Conservation (phyloP, 805 yeast genomes). For the Nakazawaea wickerhamii region DNA sequence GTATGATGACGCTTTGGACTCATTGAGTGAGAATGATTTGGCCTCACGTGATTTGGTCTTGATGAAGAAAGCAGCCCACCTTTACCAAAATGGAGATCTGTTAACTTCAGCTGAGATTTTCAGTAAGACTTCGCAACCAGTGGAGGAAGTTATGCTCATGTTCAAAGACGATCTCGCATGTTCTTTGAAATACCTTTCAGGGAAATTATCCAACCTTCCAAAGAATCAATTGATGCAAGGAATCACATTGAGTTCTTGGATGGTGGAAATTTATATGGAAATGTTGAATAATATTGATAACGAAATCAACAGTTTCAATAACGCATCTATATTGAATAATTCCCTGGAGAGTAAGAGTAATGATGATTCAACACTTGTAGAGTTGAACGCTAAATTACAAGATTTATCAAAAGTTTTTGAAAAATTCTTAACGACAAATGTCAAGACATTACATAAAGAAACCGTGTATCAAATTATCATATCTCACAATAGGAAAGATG, state of each 20-base stretch:
- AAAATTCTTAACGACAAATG: conserved; percentile 45
- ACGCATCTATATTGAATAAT: conserved; percentile 12
- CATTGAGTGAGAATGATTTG: conserved; percentile 31
- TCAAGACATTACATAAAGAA: conserved; percentile 49
- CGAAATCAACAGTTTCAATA: conserved; percentile 17
- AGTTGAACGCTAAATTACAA: conserved; percentile 26
- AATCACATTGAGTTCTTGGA: conserved; percentile 57
- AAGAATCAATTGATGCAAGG: conserved; percentile 35
- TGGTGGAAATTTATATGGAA: conserved; percentile 52
- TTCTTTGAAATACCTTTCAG: conserved; percentile 38
- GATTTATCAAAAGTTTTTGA: conserved; percentile 29
- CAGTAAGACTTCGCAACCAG: conserved; percentile 59
- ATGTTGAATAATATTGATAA: conserved; percentile 38
- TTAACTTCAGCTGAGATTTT: conserved; percentile 48
- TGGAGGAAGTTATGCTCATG: conserved; percentile 62
- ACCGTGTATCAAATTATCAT: conserved; percentile 70
- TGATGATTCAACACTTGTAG: conserved; percentile 24
- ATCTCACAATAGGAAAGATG: conserved; percentile 59
- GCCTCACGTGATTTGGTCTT: conserved; percentile 42
- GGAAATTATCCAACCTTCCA: conserved; percentile 33
- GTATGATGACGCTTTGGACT: conserved; percentile 61
- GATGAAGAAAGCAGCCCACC: conserved; percentile 48
- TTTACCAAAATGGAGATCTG: conserved; percentile 26
- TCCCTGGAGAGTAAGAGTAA: conserved; percentile 10
- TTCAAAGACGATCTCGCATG: conserved; percentile 37